phyloP scores from a whole-genome alignment of 192 early-diverging fungal genomes.

The Backusella luteola region DNA sequence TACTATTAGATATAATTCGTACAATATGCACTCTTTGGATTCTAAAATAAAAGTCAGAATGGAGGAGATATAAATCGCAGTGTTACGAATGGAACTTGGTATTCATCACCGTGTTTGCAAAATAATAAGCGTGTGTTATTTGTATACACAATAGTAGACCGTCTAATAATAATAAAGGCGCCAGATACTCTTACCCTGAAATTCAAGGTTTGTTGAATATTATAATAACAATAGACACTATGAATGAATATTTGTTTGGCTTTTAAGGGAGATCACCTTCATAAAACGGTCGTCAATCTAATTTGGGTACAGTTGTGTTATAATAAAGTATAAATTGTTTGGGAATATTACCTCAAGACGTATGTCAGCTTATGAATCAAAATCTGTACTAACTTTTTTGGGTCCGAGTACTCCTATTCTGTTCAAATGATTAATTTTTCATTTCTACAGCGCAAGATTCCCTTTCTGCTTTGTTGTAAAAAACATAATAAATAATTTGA shows the following conservation, averaged over 20 bases:
- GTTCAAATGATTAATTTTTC: background rate
- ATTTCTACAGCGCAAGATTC: background rate
- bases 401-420: background rate
- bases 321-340: background rate
- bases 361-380: background rate
- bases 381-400: background rate
- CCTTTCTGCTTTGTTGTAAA: background rate
- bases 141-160: too few relatives aligned
- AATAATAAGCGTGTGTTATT: too few relatives aligned
- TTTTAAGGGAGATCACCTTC: too few relatives aligned
- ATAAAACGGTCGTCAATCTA: too few relatives aligned
- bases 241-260: too few relatives aligned
- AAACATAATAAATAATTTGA: background rate
- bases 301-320: background rate
- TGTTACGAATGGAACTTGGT: too few relatives aligned
- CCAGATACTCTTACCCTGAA: background rate
- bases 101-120: too few relatives aligned
- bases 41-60: too few relatives aligned
- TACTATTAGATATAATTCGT: too few relatives aligned
- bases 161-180: background rate
- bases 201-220: background rate
- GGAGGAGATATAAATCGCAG: too few relatives aligned
- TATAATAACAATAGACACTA: too few relatives aligned
- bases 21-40: too few relatives aligned
- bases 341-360: background rate